Evolutionary conservation across 2,329 filamentous ascomycete genomes (phyloP).

Genomic region (Xylaria polymorpha): DNA sequence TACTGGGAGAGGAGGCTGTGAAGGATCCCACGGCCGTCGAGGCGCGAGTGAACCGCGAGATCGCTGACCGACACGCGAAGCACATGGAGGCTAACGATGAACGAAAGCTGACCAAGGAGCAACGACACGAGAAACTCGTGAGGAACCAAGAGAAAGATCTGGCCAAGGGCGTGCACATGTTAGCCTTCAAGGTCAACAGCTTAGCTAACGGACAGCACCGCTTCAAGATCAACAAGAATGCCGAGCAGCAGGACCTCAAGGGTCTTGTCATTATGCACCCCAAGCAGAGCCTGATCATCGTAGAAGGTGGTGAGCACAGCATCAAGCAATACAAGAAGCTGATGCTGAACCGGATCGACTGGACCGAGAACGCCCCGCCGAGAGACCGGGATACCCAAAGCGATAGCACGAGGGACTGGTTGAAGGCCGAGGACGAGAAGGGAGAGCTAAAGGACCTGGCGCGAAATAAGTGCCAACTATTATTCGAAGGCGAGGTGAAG

Average conservation of each 20-base stretch:
- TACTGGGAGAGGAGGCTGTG: slow-evolving; percentile 88
- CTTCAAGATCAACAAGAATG: slow-evolving; percentile 92
- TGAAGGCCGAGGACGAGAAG: slow-evolving; percentile 80
- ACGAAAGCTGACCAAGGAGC: slow-evolving; percentile 87
- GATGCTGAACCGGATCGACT: slow-evolving; percentile 93
- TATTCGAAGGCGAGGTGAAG: slow-evolving; percentile 94
- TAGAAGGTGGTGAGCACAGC: slow-evolving; percentile 88
- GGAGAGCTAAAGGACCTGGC: slow-evolving; percentile 85
- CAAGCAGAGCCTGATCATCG: slow-evolving; percentile 86
- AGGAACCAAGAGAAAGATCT: slow-evolving; percentile 88
- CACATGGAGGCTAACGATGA: slow-evolving; percentile 85
- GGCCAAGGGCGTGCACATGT: slow-evolving; percentile 83
- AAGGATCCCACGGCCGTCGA: slow-evolving; percentile 98
- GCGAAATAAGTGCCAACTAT: slow-evolving; percentile 80
- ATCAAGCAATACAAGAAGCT: slow-evolving; percentile 90
- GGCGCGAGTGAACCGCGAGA: slow-evolving; percentile 91
- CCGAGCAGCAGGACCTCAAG: slow-evolving; percentile 86
- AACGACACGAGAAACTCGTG: slow-evolving; percentile 84
- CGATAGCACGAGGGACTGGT: slow-evolving; percentile 74
- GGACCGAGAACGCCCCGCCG: slow-evolving; percentile 87
- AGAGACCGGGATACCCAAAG: slow-evolving; percentile 69
- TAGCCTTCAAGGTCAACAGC: slow-evolving; percentile 89
- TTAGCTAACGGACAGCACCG: slow-evolving; percentile 94
- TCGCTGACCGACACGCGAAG: slow-evolving; percentile 82
- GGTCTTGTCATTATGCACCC: slow-evolving; percentile 94